These are phyloP conservation scores for Zymoseptoria tritici DNA, from an alignment of 2,329 filamentous ascomycete species.

Conservation along the genomic window DNA sequence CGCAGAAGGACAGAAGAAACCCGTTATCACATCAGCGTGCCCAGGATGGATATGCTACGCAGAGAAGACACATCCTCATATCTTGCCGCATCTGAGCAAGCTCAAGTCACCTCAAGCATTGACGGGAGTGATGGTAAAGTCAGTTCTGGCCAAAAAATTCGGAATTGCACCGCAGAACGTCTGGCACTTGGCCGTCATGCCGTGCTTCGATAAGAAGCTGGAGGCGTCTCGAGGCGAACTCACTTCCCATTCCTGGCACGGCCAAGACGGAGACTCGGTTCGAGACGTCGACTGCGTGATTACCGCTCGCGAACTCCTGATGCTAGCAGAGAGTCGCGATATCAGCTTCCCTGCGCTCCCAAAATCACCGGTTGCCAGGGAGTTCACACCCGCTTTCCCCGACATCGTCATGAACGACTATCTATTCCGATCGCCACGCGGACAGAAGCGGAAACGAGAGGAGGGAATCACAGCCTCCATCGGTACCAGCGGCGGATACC, in stretches of 20 bases:
- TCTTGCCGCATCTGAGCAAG: constrained; percentile 81
- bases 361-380: constrained; percentile 45
- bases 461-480: constrained; percentile 41
- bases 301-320: constrained; percentile 87
- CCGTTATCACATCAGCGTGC: constrained; percentile 80
- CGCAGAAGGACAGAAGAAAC: constrained; percentile 43
- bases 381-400: constrained; percentile 56
- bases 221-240: constrained; percentile 91
- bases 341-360: constrained; percentile 69
- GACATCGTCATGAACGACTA: constrained; percentile 64
- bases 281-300: constrained; percentile 97
- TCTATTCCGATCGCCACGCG: constrained; percentile 59
- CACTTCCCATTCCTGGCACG: constrained; percentile 45
- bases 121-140: constrained; percentile 84
- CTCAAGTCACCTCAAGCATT: constrained; percentile 93
- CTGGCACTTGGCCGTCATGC: constrained; percentile 95
- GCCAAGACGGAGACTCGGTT: constrained; percentile 46
- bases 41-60: constrained; percentile 99
- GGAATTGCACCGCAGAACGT: constrained; percentile 70
- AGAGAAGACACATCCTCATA: constrained; percentile 92
- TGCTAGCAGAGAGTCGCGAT: constrained; percentile 72
- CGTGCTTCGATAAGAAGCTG: constrained; percentile 98
- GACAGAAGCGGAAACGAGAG: constrained; percentile 27
- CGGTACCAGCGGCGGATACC: constrained; percentile 81
- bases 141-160: constrained; percentile 64